A percentile compares a stretch with the other conserved stretches of the same genome.
phyloP scores from a whole-genome alignment of 345 rosid genomes.

The Camelina hispida region DNA sequence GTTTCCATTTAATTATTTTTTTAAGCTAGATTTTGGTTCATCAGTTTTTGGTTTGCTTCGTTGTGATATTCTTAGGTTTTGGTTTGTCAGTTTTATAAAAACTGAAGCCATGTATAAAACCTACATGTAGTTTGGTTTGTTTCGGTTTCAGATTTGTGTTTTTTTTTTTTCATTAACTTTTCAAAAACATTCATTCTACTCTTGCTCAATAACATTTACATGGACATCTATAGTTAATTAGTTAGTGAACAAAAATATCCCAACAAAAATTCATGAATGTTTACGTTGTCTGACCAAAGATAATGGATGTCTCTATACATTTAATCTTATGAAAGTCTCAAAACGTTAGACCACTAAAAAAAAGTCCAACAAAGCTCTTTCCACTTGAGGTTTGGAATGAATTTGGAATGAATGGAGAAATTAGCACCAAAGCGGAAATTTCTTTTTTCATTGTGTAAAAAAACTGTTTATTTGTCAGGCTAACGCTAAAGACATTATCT shows the following conservation, averaged over 20 bases:
- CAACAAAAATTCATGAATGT: background rate
- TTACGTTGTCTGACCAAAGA: background rate
- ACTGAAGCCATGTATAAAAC: too few relatives aligned
- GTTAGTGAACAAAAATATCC: background rate
- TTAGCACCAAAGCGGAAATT: too few relatives aligned
- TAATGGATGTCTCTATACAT: conserved; percentile 10
- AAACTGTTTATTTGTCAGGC: too few relatives aligned
- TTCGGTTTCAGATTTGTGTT: too few relatives aligned
- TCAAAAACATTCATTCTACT: background rate
- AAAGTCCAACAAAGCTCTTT: conserved; percentile 11
- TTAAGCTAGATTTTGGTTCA: too few relatives aligned
- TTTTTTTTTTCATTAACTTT: background rate
- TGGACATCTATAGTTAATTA: background rate
- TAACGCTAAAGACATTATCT: background rate
- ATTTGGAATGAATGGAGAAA: conserved; percentile 4
- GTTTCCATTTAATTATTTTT: too few relatives aligned
- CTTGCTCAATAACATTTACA: too few relatives aligned
- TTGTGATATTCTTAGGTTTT: too few relatives aligned
- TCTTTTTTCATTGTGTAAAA: too few relatives aligned
- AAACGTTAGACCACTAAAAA: conserved; percentile 17
- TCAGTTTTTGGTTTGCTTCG: too few relatives aligned
- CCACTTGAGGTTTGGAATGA: conserved; percentile 2
- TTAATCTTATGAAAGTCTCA: background rate
- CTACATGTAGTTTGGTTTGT: too few relatives aligned
- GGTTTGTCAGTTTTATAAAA: too few relatives aligned